Evolutionary conservation across 2,329 filamentous ascomycete species (phyloP).

Genomic region (Catunica adiposa): DNA sequence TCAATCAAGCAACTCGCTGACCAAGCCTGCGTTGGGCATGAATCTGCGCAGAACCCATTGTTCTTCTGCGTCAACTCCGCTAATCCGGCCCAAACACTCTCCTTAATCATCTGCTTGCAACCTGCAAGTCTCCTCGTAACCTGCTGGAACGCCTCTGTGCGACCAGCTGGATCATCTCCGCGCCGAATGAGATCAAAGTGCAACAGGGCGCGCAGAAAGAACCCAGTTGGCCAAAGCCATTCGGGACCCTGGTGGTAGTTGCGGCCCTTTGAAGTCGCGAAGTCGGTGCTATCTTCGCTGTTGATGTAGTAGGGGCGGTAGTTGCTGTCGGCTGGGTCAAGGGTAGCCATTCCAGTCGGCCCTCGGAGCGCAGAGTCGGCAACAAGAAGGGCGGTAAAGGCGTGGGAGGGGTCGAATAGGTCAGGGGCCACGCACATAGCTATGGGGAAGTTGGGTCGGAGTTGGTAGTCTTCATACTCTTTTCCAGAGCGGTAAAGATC

Average conservation of each 20-base stretch:
- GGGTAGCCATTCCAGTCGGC: slow-evolving; percentile 85
- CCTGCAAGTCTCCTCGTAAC: slow-evolving; percentile 66
- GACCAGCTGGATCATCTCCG: slow-evolving; percentile 22
- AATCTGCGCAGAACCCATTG: slow-evolving; percentile 71
- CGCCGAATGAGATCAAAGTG: slow-evolving; percentile 73
- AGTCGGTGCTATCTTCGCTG: slow-evolving; percentile 80
- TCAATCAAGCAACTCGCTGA: slow-evolving; percentile 89
- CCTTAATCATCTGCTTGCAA: slow-evolving; percentile 69
- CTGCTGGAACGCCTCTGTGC: slow-evolving; percentile 85
- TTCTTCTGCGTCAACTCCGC: slow-evolving; percentile 86
- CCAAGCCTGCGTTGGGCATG: slow-evolving; percentile 94
- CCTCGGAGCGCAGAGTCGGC: slow-evolving; percentile 69
- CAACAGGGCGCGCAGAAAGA: slow-evolving; percentile 79
- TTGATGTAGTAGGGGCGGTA: slow-evolving; percentile 93
- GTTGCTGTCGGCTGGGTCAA: slow-evolving; percentile 82
- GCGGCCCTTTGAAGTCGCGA: slow-evolving; percentile 78
- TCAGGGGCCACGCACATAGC: slow-evolving; percentile 88
- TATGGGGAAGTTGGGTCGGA: slow-evolving; percentile 85
- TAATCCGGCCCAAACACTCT: slow-evolving; percentile 75
- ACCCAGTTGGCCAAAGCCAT: slow-evolving; percentile 95
- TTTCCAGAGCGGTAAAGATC: slow-evolving; percentile 88
- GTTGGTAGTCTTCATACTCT: slow-evolving; percentile 93
- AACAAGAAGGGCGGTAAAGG: slow-evolving; percentile 60
- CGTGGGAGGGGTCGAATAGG: slow-evolving; percentile 65
- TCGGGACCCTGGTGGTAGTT: slow-evolving; percentile 98